Evolutionary conservation across 257 asterid species (phyloP), one percentile per base, ranked within the genome.

Genomic region (Gentiana dahurica): DNA sequence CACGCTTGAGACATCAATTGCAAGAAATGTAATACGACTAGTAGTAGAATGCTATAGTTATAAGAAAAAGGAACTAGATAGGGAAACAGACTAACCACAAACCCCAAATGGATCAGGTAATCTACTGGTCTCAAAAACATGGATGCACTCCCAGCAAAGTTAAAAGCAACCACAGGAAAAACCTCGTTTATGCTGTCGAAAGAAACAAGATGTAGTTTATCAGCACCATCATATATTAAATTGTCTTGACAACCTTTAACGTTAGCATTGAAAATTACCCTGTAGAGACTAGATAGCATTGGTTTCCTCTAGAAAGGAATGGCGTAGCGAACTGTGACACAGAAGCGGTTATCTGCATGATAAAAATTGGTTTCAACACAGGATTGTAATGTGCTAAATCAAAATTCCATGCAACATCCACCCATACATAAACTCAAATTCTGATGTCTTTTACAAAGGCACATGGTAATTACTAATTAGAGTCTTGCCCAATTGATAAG

Each of bases 61-160:
- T 12, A 13, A 6, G 2, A 24, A 58, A 12, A 32, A 34, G 32
- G 45, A 54, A 49, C 38, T n/a, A 34, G 49, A 15, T 46, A 8
- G 15, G 36, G 7, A 67, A 24, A 36, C 50, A 34, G 54, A 84
- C 98, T 79, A 67, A 90, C 98, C 59, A 71, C 67, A 71, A 60
- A 79, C 58, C 92, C 91, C 71, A 63, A 48, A 70, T 68, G 83
- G 54, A 82, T 64, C 56, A 90, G 91, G 79, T 87, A 90, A 72
- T 87, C 94, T 33, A 54, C 58, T 49, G 97, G 97, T 70, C 83
- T 83, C 64, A 85, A 49, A 59, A 57, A 49, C 89, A 89, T 61
- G 53, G 86, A 79, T 57, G 94, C 87, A 34, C 77, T 85, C 9
- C 89, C 94, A 38, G 84, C 89, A 51, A 89, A 89, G 80, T 83